Conservation (phyloP, 768 basidiomycete species). For the Podaxis mareebaensis region DNA sequence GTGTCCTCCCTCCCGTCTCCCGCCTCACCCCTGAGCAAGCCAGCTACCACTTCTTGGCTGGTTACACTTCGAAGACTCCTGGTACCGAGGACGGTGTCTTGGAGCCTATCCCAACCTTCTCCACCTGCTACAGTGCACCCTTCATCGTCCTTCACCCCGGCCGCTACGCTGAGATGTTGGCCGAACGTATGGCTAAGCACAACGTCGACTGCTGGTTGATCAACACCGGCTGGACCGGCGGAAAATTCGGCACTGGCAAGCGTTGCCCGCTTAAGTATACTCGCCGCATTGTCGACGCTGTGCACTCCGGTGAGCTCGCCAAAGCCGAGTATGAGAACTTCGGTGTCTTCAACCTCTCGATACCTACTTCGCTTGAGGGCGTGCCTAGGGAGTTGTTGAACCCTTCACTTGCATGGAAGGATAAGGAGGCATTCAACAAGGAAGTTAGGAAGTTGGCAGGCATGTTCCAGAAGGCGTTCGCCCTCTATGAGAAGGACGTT, state of each 20-base stretch:
- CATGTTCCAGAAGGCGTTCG: conserved; percentile 96
- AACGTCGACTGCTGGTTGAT: conserved; percentile 96
- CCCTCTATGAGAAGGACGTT: conserved; percentile 87
- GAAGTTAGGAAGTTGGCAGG: conserved; percentile 86
- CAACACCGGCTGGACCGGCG: conserved; percentile 98
- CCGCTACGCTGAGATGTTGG: conserved; percentile 96
- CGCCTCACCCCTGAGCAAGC: conserved; percentile 93
- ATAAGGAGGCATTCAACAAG: conserved; percentile 86
- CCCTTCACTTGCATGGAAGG: conserved; percentile 83
- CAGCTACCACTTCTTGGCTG: conserved; percentile 96
- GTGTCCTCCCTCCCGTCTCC: conserved; percentile 95
- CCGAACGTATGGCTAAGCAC: conserved; percentile 87
- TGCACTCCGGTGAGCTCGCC: conserved; percentile 91
- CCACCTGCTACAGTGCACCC: conserved; percentile 98
- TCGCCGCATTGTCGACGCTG: conserved; percentile 94
- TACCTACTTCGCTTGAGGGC: conserved; percentile 81
- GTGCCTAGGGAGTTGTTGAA: conserved; percentile 92
- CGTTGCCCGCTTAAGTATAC: conserved; percentile 97
- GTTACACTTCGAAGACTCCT: conserved; percentile 99
- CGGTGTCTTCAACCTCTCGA: conserved; percentile 76
- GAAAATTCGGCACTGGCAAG: conserved; percentile 89
- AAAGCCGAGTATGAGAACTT: conserved; percentile 87
- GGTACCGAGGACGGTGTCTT: conserved; percentile 98
- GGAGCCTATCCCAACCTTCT: conserved; percentile 98
- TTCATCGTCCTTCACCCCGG: conserved; percentile 98